These are phyloP conservation scores for Ceratocystis lukuohia DNA, from an alignment of 2,329 filamentous ascomycete genomes.

Conservation along the genomic window DNA sequence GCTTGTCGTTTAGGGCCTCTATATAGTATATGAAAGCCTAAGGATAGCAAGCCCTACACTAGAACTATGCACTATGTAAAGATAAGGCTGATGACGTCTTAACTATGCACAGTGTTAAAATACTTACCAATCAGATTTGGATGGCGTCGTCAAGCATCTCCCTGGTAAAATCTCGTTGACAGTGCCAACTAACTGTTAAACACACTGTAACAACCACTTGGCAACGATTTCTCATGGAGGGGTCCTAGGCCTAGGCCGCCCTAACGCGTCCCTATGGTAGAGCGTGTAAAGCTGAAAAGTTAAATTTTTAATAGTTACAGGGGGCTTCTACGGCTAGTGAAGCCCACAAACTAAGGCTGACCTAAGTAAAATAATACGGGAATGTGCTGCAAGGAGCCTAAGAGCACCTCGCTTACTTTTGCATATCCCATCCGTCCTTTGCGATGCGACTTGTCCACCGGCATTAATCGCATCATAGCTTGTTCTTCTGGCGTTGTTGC, in stretches of 20 bases:
- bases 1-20: no score
- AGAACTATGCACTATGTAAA: no score
- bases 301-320: not conserved
- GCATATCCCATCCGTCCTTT: not conserved
- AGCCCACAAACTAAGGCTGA: not conserved
- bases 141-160: no score
- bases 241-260: not conserved
- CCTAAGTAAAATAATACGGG: not conserved
- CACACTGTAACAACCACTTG: slow-evolving; percentile 12
- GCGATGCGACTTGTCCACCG: not conserved
- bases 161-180: not conserved
- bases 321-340: not conserved
- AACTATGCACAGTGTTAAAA: no score
- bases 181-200: slow-evolving; percentile 15
- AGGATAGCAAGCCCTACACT: no score
- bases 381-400: not conserved
- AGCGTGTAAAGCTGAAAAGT: slow-evolving; percentile 8
- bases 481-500: not conserved
- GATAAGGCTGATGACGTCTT: no score
- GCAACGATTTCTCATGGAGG: slow-evolving; percentile 8
- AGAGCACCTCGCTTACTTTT: not conserved
- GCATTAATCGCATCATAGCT: not conserved
- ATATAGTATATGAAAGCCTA: no score
- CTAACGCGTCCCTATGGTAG: slow-evolving; percentile 2
- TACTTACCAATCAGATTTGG: no score